Base-by-base conservation (phyloP, 164 flowering plant genomes). In the Macadamia tetraphylla region DNA sequence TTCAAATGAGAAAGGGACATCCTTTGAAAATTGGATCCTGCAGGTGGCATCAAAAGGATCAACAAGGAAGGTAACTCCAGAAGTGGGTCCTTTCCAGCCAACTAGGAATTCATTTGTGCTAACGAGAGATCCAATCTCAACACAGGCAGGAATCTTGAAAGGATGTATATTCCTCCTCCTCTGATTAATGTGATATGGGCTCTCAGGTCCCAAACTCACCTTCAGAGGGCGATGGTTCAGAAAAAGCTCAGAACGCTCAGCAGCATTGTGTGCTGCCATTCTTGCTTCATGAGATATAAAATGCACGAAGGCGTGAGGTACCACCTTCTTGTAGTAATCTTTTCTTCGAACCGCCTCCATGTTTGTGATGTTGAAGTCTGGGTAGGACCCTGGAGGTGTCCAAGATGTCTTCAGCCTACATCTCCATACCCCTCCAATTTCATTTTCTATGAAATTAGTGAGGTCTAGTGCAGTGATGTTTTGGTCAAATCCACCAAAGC, bases 231-330 rank as follows among this genome's bases (percentile, higher is more conserved):
- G 73, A 17, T 71, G 65, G 1, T 74, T 70, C 18, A 86, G 67
- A 5, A 83, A 10, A 12, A 95, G 88, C 53, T 81, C 83, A 60
- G 74, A 49, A 17, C 78, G 75, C 9, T 83, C 87, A 1, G 86
- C 80, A 56, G 83, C 85, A 48, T 88, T 74, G 64, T 79, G 10
- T 40, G 88, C 94, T 42, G 43, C 60, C 9, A 49, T 58, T 55
- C 78, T 84, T 9, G 86, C 73, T 29, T 71, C 76, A 58, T 94
- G 81, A 12, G 70, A 42, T 10, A 79, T 89, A 80, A 95, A 95
- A 80, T 92, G 98, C 57, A 91, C 89, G 67, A 92, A 95, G 0
- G 99, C 98, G 76, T 95, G 99, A 6, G 98, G 97, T 66, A 73
- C 82, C 40, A 92, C 97, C 75, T 74, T 86, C 11, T 76, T 77